Percentiles rank a stretch among this genome's conserved stretches.
Conservation (phyloP, 78 protist genomes). For the Polysphondylium violaceum region DNA sequence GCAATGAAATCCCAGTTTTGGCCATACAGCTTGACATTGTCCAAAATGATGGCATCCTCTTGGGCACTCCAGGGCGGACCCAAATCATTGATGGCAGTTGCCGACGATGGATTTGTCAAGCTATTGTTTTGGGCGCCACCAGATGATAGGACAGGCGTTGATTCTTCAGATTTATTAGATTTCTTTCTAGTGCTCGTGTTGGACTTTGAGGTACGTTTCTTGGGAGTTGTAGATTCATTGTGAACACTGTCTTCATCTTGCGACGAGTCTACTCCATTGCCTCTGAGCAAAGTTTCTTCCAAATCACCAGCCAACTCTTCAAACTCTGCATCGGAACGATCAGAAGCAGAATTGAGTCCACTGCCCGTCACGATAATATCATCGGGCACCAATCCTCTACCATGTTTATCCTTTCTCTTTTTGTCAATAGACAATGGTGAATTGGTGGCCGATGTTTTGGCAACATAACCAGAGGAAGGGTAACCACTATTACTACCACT, state of each 20-base stretch:
- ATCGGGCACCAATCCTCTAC: constrained; percentile 17
- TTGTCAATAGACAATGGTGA: background rate
- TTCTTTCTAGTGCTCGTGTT: constrained; percentile 5
- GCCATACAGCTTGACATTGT: constrained; percentile 36
- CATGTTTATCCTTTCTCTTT: background rate
- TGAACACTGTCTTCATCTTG: constrained; percentile 12
- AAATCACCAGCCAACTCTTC: constrained; percentile 66
- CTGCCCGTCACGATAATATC: constrained; percentile 38
- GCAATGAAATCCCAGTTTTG: constrained; percentile 77
- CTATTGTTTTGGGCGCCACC: background rate
- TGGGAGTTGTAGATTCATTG: background rate
- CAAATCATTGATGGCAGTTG: background rate
- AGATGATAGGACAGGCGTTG: background rate
- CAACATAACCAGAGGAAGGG: background rate
- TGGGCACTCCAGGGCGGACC: constrained; percentile 63
- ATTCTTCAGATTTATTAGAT: constrained; percentile 27
- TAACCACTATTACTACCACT: background rate
- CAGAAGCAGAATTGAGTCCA: background rate
- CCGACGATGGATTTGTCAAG: background rate
- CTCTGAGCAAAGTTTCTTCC: constrained; percentile 11
- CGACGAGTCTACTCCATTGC: background rate
- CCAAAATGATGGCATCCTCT: constrained; percentile 61
- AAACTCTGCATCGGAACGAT: constrained; percentile 22
- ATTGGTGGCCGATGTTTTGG: constrained; percentile 8
- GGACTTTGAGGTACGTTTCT: no score